A percentile compares a stretch with the other conserved stretches of the same genome.
Evolutionary conservation across 2,329 filamentous ascomycete species (phyloP).

Genomic region (Alternaria metachromatica): DNA sequence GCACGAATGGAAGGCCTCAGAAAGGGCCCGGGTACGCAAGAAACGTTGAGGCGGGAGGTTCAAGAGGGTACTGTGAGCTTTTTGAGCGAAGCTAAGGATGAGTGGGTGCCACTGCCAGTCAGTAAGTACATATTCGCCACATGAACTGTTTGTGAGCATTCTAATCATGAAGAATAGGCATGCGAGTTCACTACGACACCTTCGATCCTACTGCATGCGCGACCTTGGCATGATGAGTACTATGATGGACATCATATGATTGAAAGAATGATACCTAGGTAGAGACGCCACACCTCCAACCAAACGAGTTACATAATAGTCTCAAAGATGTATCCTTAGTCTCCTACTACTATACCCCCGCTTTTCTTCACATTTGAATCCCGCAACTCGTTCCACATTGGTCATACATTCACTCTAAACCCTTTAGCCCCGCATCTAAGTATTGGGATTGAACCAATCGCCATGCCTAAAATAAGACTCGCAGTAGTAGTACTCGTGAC

Average conservation of each 20-base stretch:
- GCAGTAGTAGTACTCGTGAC: too few species aligned
- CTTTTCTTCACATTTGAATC: neutral
- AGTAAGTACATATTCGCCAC: neutral
- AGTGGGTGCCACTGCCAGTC: neutral
- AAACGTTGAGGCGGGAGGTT: neutral
- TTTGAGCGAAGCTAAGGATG: neutral
- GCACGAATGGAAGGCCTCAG: neutral
- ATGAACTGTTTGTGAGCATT: neutral
- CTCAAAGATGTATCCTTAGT: neutral
- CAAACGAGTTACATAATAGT: neutral
- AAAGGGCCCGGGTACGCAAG: neutral
- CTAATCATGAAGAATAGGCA: neutral
- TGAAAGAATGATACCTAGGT: too few species aligned
- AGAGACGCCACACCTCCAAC: neutral
- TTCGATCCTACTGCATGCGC: neutral
- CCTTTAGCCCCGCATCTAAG: neutral
- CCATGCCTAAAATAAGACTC: neutral
- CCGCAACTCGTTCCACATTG: neutral
- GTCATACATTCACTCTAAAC: neutral
- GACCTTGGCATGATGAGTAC: neutral
- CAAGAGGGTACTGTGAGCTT: neutral
- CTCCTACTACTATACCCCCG: neutral
- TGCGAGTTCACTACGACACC: neutral
- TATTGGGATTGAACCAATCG: neutral
- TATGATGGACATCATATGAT: neutral